These are phyloP conservation scores for Rutstroemia sp. DNA, from an alignment of 2,329 filamentous ascomycete genomes.

Conservation along the genomic window DNA sequence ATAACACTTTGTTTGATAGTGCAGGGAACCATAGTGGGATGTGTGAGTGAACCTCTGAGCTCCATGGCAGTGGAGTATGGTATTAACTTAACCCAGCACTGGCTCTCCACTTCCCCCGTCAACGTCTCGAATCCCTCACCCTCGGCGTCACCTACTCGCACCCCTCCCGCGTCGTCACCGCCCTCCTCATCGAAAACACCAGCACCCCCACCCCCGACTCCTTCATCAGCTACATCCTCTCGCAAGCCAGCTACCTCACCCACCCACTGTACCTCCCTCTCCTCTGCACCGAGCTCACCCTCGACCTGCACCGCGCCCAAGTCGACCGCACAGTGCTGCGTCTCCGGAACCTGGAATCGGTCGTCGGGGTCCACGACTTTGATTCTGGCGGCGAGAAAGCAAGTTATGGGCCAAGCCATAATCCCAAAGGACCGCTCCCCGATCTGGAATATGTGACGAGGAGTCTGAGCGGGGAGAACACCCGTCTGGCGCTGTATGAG, in stretches of 20 bases:
- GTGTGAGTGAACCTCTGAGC: background rate
- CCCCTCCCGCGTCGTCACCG: background rate
- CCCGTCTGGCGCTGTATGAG: background rate
- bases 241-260: background rate
- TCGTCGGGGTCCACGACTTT: background rate
- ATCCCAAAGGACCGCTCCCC: background rate
- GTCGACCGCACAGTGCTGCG: background rate
- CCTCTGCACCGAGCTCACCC: background rate
- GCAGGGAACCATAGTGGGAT: background rate
- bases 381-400: background rate
- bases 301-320: background rate
- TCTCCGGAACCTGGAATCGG: background rate
- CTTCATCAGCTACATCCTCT: background rate
- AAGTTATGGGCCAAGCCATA: background rate
- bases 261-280: background rate
- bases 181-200: background rate
- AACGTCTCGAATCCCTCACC: background rate
- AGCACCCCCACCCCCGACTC: background rate
- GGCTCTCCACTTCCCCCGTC: background rate
- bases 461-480: background rate
- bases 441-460: background rate
- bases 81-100: background rate
- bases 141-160: background rate
- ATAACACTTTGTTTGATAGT: background rate
- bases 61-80: background rate